Evolutionary conservation across 1,284 basidiomycete genomes (phyloP).

Genomic region (Exobasidium rhododendri): DNA sequence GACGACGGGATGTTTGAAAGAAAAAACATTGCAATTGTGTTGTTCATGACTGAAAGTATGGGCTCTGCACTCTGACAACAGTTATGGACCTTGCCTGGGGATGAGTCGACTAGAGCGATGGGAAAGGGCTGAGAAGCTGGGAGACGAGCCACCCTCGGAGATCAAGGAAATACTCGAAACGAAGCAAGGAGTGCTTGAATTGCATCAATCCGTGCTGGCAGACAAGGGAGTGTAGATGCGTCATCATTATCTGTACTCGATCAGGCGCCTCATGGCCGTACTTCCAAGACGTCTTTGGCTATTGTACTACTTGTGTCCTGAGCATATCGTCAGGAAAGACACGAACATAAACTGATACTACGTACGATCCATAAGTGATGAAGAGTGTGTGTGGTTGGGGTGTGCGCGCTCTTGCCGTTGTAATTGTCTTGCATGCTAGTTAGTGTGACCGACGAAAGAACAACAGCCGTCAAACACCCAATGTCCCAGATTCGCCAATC

Average conservation of each 20-base stretch:
- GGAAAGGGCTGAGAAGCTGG: conserved; percentile 76
- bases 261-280: background rate
- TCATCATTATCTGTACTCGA: background rate
- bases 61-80: conserved; percentile 43
- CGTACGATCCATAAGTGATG: too few relatives aligned
- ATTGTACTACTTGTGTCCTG: too few relatives aligned
- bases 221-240: conserved; percentile 9
- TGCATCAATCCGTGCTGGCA: conserved; percentile 19
- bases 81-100: conserved; percentile 82
- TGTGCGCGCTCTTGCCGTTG: too few relatives aligned
- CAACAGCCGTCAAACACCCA: too few relatives aligned
- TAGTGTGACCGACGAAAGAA: too few relatives aligned
- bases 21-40: background rate
- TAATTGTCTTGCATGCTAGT: too few relatives aligned
- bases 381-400: too few relatives aligned
- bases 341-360: too few relatives aligned
- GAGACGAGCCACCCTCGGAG: conserved; percentile 77
- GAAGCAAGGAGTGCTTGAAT: conserved; percentile 31
- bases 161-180: conserved; percentile 58
- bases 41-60: background rate
- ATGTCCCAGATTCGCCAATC: too few relatives aligned
- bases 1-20: too few relatives aligned
- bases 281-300: too few relatives aligned
- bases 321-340: too few relatives aligned
- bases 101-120: conserved; percentile 79